These are phyloP conservation scores for Trichoderma koningii DNA, from an alignment of 2,329 filamentous ascomycete genomes.

Conservation along the genomic window DNA sequence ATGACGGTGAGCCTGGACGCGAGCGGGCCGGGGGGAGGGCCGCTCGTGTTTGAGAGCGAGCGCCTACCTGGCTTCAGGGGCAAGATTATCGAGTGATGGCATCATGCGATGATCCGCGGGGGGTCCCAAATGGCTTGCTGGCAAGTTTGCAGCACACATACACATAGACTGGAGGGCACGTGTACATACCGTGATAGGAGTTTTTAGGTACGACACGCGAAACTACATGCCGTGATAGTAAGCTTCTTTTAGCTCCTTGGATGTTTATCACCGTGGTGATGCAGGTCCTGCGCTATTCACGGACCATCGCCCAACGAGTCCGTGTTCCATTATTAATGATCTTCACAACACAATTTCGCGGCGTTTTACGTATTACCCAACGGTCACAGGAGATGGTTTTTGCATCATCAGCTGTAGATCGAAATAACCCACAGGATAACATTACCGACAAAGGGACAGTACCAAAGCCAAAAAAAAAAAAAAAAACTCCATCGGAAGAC, in stretches of 20 bases:
- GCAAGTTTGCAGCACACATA: too few species aligned
- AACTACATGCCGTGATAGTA: too few species aligned
- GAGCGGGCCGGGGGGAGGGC: conserved; percentile 65
- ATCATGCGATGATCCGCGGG: conserved; percentile 6
- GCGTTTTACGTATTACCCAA: not conserved
- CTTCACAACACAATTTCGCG: conserved; percentile 4
- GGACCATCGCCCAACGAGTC: not conserved
- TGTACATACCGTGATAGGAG: too few species aligned
- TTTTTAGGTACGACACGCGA: too few species aligned
- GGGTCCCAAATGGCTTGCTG: too few species aligned
- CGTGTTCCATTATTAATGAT: conserved; percentile 12
- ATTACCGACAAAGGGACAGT: not conserved
- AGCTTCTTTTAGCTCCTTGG: too few species aligned
- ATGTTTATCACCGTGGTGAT: too few species aligned
- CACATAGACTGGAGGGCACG: too few species aligned
- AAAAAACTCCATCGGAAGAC: too few species aligned
- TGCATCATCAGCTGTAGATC: too few species aligned
- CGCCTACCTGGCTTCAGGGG: conserved; percentile 37
- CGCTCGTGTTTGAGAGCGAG: conserved; percentile 67
- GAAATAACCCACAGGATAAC: too few species aligned
- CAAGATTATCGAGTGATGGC: conserved; percentile 42
- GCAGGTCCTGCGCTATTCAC: not conserved
- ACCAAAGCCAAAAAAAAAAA: not conserved
- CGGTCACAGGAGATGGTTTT: not conserved
- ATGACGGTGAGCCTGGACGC: conserved; percentile 74